Conservation (phyloP, 768 basidiomycete species). For the Suillus americanus region DNA sequence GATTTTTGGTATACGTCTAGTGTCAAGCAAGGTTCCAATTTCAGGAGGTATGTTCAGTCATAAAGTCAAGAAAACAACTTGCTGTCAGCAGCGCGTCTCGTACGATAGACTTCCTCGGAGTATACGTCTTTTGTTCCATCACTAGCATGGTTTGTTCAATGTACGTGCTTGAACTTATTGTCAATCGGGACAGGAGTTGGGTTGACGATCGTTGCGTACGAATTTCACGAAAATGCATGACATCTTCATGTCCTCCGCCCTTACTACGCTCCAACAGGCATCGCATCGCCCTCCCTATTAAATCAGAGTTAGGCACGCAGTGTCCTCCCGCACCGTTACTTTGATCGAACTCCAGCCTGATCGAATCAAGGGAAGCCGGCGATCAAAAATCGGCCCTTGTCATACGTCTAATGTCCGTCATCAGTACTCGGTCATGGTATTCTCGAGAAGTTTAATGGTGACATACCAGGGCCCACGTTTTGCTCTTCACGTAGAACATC, state of each 20-base stretch:
- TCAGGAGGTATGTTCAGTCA: conserved; percentile 12
- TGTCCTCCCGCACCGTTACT: conserved; percentile 45
- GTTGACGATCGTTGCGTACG: conserved; percentile 24
- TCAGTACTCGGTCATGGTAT: conserved; percentile 76
- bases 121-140: conserved; percentile 39
- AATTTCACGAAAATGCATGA: conserved; percentile 78
- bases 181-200: background rate
- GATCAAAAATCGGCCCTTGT: conserved; percentile 84
- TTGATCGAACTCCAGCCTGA: conserved; percentile 92
- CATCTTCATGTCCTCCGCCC: conserved; percentile 90
- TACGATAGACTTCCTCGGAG: conserved; percentile 48
- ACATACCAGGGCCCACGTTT: conserved; percentile 88
- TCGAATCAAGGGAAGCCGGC: conserved; percentile 99
- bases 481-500: conserved; percentile 52
- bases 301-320: background rate
- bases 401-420: conserved; percentile 57
- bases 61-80: conserved; percentile 36
- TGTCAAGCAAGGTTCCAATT: conserved; percentile 5
- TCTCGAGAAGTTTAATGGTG: conserved; percentile 84
- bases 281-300: conserved; percentile 46
- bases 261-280: conserved; percentile 87
- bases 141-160: conserved; percentile 81
- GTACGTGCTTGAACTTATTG: background rate
- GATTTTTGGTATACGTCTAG: conserved; percentile 51
- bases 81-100: conserved; percentile 54